phyloP scores from a whole-genome alignment of 2,329 filamentous ascomycete genomes.

The Ilyonectria destructans region DNA sequence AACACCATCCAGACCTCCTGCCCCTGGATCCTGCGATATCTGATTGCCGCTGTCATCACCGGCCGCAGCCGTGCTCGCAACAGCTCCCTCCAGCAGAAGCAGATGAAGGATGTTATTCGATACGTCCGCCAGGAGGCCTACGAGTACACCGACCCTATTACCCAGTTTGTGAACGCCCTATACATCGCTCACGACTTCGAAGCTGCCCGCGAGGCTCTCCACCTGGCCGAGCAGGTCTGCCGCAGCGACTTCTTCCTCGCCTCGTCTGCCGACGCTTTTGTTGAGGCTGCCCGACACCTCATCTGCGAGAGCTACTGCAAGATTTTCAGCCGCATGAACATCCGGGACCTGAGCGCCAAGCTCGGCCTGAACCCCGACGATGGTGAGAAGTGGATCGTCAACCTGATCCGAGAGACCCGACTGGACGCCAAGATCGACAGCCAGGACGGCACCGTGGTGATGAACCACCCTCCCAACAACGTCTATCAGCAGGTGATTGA shows the following conservation, averaged over 20 bases:
- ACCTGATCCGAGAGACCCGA: slow-evolving; percentile 96
- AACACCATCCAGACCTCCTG: slow-evolving; percentile 99
- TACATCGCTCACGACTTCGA: slow-evolving; percentile 93
- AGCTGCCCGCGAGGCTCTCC: slow-evolving; percentile 91
- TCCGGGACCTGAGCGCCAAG: slow-evolving; percentile 94
- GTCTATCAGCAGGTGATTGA: slow-evolving; percentile 99
- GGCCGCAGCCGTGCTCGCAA: slow-evolving; percentile 88
- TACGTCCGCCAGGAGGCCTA: slow-evolving; percentile 98
- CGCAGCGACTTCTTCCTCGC: slow-evolving; percentile 96
- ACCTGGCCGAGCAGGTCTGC: slow-evolving; percentile 90
- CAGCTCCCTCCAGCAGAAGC: slow-evolving; percentile 93
- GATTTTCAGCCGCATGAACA: slow-evolving; percentile 98
- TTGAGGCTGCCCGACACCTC: slow-evolving; percentile 94
- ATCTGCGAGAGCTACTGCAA: slow-evolving; percentile 99
- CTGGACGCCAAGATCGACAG: slow-evolving; percentile 99
- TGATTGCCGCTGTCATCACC: slow-evolving; percentile 94
- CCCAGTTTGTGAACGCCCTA: slow-evolving; percentile 95
- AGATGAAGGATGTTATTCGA: slow-evolving; percentile 96
- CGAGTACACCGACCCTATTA: slow-evolving; percentile 97
- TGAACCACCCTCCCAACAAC: slow-evolving; percentile 99
- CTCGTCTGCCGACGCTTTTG: slow-evolving; percentile 87
- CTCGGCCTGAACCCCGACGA: slow-evolving; percentile 94
- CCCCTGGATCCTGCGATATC: slow-evolving; percentile 96
- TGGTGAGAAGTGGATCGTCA: slow-evolving; percentile 99
- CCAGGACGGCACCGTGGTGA: slow-evolving; percentile 97